phyloP scores from a whole-genome alignment of 495 filamentous ascomycete genomes.

The Penicillium tannophilum region DNA sequence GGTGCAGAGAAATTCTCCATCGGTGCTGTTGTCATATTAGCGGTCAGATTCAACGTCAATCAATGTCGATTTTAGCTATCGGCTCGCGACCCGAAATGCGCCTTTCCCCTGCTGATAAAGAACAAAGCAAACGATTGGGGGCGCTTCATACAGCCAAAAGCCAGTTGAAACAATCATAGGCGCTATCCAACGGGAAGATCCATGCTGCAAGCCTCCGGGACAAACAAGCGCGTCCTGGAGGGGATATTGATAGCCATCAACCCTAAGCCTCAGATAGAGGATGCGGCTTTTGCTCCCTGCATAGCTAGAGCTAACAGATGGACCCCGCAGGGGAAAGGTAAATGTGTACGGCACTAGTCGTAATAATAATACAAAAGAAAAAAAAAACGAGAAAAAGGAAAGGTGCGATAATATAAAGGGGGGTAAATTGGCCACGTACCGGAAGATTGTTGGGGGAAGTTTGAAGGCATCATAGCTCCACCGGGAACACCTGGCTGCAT shows the following conservation, averaged over 20 bases:
- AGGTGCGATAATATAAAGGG: slow-evolving; percentile 15
- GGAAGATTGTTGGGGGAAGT: slow-evolving; percentile 42
- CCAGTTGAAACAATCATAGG: slow-evolving; percentile 3
- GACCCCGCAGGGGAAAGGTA: slow-evolving; percentile 15
- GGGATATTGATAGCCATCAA: neutral
- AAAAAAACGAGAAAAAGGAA: slow-evolving; percentile 1
- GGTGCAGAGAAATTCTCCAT: slow-evolving; percentile 47
- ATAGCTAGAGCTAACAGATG: neutral
- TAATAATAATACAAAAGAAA: slow-evolving; percentile 6
- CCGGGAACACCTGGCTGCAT: slow-evolving; percentile 44
- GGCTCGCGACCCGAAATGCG: slow-evolving; percentile 2
- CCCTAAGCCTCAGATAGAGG: neutral
- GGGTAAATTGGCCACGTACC: slow-evolving; percentile 34
- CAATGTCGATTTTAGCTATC: slow-evolving; percentile 11
- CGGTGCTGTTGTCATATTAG: slow-evolving; percentile 30
- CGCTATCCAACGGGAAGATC: slow-evolving; percentile 7
- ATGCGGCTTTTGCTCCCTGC: neutral
- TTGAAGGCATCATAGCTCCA: slow-evolving; percentile 48
- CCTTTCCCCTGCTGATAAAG: slow-evolving; percentile 5
- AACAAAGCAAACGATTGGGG: slow-evolving; percentile 9
- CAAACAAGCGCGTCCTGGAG: neutral
- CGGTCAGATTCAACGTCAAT: slow-evolving; percentile 15
- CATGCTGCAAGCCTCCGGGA: slow-evolving; percentile 11
- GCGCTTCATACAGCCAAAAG: slow-evolving; percentile 7
- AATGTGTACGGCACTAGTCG: slow-evolving; percentile 5